A percentile compares a stretch with the other conserved stretches of the same genome.
Evolutionary conservation across 2,329 filamentous ascomycete genomes (phyloP).

Genomic region (Aschersonia sp.): DNA sequence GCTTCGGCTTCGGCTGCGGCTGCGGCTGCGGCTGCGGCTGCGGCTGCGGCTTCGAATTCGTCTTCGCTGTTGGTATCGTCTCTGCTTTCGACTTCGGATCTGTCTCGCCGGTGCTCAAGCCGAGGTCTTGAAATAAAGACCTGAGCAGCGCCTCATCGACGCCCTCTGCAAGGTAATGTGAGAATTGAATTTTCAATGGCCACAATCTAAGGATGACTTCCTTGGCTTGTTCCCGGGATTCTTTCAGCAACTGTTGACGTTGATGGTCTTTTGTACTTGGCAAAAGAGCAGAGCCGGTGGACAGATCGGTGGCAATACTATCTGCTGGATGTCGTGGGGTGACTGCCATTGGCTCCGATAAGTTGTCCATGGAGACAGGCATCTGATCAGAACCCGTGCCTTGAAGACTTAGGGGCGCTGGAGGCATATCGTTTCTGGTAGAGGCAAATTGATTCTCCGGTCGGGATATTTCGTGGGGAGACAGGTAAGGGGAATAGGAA

Average conservation of each 20-base stretch:
- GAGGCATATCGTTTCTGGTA: background rate
- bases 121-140: slow-evolving; percentile 53
- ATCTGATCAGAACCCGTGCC: too few species aligned
- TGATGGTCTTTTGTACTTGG: background rate
- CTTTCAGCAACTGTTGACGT: slow-evolving; percentile 10
- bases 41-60: background rate
- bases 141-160: slow-evolving; percentile 49
- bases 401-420: background rate
- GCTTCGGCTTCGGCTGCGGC: background rate
- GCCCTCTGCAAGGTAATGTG: slow-evolving; percentile 60
- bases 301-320: background rate
- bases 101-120: slow-evolving; percentile 29
- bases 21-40: background rate
- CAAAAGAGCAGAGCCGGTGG: background rate
- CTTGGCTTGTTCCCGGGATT: slow-evolving; percentile 44
- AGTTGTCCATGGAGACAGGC: too few species aligned
- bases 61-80: background rate
- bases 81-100: background rate
- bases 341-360: too few species aligned
- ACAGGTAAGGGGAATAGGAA: slow-evolving; percentile 38
- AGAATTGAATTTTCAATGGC: slow-evolving; percentile 55
- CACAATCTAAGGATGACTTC: slow-evolving; percentile 51
- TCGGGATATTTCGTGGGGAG: slow-evolving; percentile 27
- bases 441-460: background rate
- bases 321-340: too few species aligned